A percentile compares a stretch with the other conserved stretches of the same genome.
These are phyloP conservation scores for Cutaneotrichosporon daszewskae DNA, from an alignment of 1,284 basidiomycete genomes.

Conservation along the genomic window DNA sequence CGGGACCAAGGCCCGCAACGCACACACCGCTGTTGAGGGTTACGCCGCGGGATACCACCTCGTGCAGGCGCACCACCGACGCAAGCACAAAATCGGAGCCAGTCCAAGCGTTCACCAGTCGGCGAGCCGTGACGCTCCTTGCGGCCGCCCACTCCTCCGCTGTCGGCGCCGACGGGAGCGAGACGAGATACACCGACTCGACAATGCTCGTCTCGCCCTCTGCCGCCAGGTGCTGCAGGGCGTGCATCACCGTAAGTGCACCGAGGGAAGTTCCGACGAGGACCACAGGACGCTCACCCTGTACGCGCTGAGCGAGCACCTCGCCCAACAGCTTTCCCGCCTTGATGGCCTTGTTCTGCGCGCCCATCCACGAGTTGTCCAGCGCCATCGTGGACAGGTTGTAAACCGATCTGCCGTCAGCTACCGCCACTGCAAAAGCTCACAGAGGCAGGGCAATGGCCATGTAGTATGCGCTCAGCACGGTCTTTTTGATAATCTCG, in stretches of 20 bases:
- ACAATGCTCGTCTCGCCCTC: constrained; percentile 45
- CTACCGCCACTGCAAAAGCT: constrained; percentile 5
- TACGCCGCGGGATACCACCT: constrained; percentile 49
- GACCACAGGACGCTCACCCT: constrained; percentile 54
- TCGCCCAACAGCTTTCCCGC: constrained; percentile 55
- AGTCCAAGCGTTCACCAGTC: constrained; percentile 52
- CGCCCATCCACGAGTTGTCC: constrained; percentile 49
- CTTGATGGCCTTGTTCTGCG: constrained; percentile 50
- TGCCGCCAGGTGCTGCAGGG: constrained; percentile 51
- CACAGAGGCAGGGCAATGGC: constrained; percentile 53
- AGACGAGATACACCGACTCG: constrained; percentile 52
- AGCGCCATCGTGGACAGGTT: constrained; percentile 40
- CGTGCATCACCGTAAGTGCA: constrained; percentile 52
- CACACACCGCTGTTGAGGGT: constrained; percentile 39
- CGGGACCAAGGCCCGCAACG: constrained; percentile 47
- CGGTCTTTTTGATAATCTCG: constrained; percentile 55
- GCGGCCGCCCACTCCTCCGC: constrained; percentile 48
- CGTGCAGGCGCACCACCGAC: constrained; percentile 51
- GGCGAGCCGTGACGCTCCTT: constrained; percentile 48
- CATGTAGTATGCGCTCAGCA: constrained; percentile 52
- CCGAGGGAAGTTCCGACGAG: constrained; percentile 55
- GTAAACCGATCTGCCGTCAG: constrained; percentile 45
- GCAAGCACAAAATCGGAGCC: constrained; percentile 53
- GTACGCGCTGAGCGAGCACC: constrained; percentile 53
- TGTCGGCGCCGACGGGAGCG: constrained; percentile 50